Percentiles rank a stretch among this genome's conserved stretches.
Conservation (phyloP, 2,329 filamentous ascomycete species). For the Claviceps sp. region DNA sequence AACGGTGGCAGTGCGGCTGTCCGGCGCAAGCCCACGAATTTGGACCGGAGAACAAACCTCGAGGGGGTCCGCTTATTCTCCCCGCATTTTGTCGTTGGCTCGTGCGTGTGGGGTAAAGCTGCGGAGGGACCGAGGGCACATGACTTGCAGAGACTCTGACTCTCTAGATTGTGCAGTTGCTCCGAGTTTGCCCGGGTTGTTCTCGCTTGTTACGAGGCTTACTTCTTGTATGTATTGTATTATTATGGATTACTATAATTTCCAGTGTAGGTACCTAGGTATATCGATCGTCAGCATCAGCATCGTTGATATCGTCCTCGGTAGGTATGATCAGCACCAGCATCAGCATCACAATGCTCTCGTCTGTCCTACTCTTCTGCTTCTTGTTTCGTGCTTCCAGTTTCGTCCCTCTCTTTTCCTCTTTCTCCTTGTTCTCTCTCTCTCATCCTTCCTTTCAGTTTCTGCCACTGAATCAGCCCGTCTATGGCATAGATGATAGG, state of each 20-base stretch:
- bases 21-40: conserved; percentile 16
- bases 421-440: background rate
- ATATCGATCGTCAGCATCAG: too few species aligned
- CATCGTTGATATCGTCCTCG: background rate
- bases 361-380: background rate
- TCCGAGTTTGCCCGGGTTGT: background rate
- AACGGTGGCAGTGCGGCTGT: background rate
- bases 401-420: background rate
- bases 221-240: background rate
- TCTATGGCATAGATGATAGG: background rate
- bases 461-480: background rate
- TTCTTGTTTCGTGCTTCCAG: conserved; percentile 7
- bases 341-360: background rate
- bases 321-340: background rate
- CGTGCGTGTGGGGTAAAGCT: background rate
- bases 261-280: too few species aligned
- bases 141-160: background rate
- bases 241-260: too few species aligned
- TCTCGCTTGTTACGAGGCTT: too few species aligned
- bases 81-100: background rate
- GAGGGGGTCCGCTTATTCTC: too few species aligned
- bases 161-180: background rate
- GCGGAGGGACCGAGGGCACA: background rate
- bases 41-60: conserved; percentile 18
- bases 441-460: background rate